These are phyloP conservation scores for fission yeast (Schizosaccharomyces pombe) DNA, from an alignment of 805 yeast genomes.

Conservation along the genomic window ASM294v3 CU329670.1:528501-529000, in stretches of 20 bases:
- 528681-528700: conserved; percentile 59
- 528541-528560: neutral
- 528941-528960: no score
- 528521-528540: neutral
- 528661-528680: neutral
- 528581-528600: conserved; percentile 79
- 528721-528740: conserved; percentile 36
- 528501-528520: no score
- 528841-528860: no score
- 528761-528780: conserved; percentile 8
- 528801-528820: no score
- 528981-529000: no score
- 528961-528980: no score
- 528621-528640: neutral
- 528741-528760: conserved; percentile 12
- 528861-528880: no score
- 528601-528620: conserved; percentile 36
- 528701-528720: conserved; percentile 53
- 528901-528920: no score
- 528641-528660: neutral
- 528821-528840: no score
- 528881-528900: no score
- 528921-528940: no score
- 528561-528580: conserved; percentile 33
- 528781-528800: no score